Conservation (phyloP, 495 filamentous ascomycete genomes). For the Rhizodiscina lignyota region DNA sequence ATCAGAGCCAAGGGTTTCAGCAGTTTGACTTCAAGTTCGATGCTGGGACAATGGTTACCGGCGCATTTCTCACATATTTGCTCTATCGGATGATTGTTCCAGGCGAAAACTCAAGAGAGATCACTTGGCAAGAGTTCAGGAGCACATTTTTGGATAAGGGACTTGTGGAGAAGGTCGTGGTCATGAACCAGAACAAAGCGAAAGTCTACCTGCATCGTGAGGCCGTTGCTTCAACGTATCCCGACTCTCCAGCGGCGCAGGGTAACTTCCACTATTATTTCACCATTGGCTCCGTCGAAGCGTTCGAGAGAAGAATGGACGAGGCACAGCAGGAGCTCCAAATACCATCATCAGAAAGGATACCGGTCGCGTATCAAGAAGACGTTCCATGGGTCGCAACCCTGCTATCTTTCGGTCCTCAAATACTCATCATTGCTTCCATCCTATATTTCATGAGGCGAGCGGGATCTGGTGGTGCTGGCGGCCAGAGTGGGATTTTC, state of each 20-base stretch:
- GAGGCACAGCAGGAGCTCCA: conserved; percentile 71
- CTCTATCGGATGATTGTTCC: conserved; percentile 43
- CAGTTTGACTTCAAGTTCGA: conserved; percentile 32
- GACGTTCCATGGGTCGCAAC: conserved; percentile 49
- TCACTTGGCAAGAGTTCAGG: conserved; percentile 93
- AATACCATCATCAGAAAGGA: conserved; percentile 69
- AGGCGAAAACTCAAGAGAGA: conserved; percentile 55
- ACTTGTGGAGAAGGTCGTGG: conserved; percentile 79
- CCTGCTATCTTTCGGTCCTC: conserved; percentile 67
- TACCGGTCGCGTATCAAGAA: conserved; percentile 74
- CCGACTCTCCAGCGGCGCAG: conserved; percentile 59
- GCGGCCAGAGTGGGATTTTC: conserved; percentile 68
- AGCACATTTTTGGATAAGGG: conserved; percentile 90
- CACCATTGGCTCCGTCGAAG: conserved; percentile 84
- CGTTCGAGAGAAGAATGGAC: conserved; percentile 77
- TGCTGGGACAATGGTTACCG: conserved; percentile 34
- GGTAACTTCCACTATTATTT: conserved; percentile 77
- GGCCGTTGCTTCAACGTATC: conserved; percentile 57
- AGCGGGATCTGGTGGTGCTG: conserved; percentile 40
- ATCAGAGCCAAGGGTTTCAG: conserved; percentile 9
- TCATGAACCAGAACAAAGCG: conserved; percentile 56
- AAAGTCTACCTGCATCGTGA: conserved; percentile 74
- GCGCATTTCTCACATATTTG: conserved; percentile 43
- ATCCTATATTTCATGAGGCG: conserved; percentile 57
- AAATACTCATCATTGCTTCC: conserved; percentile 64